Evolutionary conservation across 805 yeast species (phyloP), one percentile per base, ranked within the genome.

Genomic region (Myxozyma kluyveri): DNA sequence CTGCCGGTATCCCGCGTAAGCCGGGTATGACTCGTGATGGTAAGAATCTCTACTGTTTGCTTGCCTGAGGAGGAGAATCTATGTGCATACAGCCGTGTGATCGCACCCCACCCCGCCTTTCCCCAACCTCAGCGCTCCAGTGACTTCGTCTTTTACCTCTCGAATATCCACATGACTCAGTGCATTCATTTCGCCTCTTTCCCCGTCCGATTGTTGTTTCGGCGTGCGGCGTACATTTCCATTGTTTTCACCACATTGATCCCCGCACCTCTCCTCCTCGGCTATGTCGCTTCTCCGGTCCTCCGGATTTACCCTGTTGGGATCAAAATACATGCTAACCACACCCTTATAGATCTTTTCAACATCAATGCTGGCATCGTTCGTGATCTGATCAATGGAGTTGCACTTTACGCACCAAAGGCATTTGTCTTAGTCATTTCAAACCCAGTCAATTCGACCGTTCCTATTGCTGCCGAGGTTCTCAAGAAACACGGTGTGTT

Each of bases 11-110:
- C 37, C 95, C 96, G 65, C 83, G 96, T 75, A 88, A 88, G 74
- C 96, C 96, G 38, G 96, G 96, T 52, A 87, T 87, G 96, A 85
- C 95, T 54, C 82, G 96, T 72, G 96, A 86, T 68, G 96, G 58
- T 54, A 35, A 10, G 51, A 39, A 29, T 31, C 7, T 18, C 23
- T 10, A 38, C 23, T 12, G 32, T 31, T 27, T 17, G 24, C 23
- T n/a, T n/a, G n/a, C n/a, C n/a, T n/a, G n/a, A n/a, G n/a, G n/a
- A n/a, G n/a, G n/a, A n/a, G n/a, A n/a, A n/a, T n/a, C n/a, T n/a
- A n/a, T n/a, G n/a, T n/a, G n/a, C n/a, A n/a, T n/a, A n/a, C n/a
- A n/a, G n/a, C n/a, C n/a, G n/a, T n/a, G n/a, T n/a, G n/a, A n/a
- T n/a, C n/a, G n/a, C n/a, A n/a, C n/a, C n/a, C n/a, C 35, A 10